Evolutionary conservation across 148 eudicot genomes (phyloP).

Genomic region (Heliosperma pusillum): DNA sequence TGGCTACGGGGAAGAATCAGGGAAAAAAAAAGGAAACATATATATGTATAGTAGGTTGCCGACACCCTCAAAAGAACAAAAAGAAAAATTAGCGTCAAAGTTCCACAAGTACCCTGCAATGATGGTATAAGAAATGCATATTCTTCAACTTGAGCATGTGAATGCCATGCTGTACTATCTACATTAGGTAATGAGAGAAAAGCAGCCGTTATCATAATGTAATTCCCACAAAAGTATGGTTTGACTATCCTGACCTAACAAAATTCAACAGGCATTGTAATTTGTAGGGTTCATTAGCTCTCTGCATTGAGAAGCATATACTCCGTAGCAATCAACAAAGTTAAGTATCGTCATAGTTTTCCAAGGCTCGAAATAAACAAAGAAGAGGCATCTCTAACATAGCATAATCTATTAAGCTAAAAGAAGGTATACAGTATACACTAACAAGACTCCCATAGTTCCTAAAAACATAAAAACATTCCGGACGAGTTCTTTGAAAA

Average conservation of each 20-base stretch:
- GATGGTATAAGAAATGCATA: neutral
- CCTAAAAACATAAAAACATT: neutral
- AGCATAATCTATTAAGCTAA: neutral
- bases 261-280: neutral
- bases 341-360: neutral
- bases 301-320: neutral
- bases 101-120: neutral
- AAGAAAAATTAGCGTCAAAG: neutral
- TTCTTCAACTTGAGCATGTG: neutral
- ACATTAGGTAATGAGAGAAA: neutral
- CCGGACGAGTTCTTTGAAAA: neutral
- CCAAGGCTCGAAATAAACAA: neutral
- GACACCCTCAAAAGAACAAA: neutral
- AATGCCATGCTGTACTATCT: neutral
- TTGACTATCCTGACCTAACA: neutral
- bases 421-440: neutral
- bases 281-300: neutral
- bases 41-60: neutral
- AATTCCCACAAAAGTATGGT: neutral
- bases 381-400: neutral
- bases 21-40: neutral
- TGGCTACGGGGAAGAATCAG: neutral
- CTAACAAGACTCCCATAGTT: neutral
- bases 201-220: neutral
- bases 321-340: neutral